Base-by-base conservation (phyloP, 1,284 basidiomycete species). In the Bondarzewia mesenterica region DNA sequence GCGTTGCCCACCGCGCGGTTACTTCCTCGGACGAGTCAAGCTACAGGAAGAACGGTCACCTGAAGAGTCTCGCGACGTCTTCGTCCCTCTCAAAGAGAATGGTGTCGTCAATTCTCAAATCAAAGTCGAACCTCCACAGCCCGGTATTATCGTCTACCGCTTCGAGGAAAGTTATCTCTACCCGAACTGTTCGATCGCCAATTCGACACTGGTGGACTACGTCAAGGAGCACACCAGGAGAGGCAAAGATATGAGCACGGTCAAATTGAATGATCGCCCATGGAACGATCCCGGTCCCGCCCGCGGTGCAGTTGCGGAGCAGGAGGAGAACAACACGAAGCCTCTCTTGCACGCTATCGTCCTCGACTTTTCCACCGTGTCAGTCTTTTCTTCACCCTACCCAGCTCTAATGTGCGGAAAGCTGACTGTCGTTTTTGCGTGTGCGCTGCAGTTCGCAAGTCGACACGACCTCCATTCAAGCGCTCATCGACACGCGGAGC, bases 161-260 rank as follows among this genome's bases (percentile, higher is more conserved):
- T 86, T 93, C 63, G 93, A 96, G 61, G 93, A 98, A 68, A 89
- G 89, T 52, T 90, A 89, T 64, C 74, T 96, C 36, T 99, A 94
- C 69, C 94, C 95, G 44, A 99, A 98, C 69, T 85, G 85, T 5
- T 88, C 88, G 2, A 70, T 80, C 53, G 71, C 89, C 62, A 93
- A 93, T 64, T 78, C 82, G 44, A 72, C 75, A 1, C 71, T 98
- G 32, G 86, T 93, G 38, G 86, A 89, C 54, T 75, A 91, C 56
- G 90, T 92, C 57, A 94, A 89, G 68, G 68, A 68, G 52, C 71
- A 82, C 56, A 92, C 86, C 54, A 77, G 82, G 16, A 79, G 93
- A 32, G 91, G 91, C 18, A 75, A 74, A 57, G 88, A 92, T 63
- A 75, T 89, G 67, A 74, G 74, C 49, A 62, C 68, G 21, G 71